Evolutionary conservation across 78 protist genomes (phyloP).

Genomic region (Guillardia theta): DNA sequence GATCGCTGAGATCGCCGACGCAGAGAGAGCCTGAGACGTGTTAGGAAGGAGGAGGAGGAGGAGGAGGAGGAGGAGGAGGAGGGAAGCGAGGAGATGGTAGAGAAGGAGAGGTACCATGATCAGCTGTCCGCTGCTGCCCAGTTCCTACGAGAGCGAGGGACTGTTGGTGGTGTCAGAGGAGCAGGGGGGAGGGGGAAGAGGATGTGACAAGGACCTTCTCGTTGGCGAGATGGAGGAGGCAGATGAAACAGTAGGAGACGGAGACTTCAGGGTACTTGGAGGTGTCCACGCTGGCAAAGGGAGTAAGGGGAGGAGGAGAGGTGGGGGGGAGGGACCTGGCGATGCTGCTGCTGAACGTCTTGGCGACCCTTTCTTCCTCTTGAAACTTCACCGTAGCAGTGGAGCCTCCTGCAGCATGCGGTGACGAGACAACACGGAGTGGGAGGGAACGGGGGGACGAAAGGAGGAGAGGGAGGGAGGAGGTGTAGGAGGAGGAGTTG

Average conservation of each 20-base stretch:
- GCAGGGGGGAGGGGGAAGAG: background rate
- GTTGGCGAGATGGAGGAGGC: conserved; percentile 93
- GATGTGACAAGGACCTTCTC: conserved; percentile 62
- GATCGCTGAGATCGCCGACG: background rate
- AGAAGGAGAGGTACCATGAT: background rate
- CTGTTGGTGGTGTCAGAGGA: background rate
- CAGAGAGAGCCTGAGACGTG: background rate
- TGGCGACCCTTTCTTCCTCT: no score
- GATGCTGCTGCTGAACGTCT: no score
- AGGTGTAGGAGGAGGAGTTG: background rate
- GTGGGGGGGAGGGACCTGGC: background rate
- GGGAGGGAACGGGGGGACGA: background rate
- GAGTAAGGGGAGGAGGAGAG: background rate
- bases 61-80: background rate
- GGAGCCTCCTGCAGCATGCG: no score
- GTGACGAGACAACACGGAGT: no score
- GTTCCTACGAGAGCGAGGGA: background rate
- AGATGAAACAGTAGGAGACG: conserved; percentile 80
- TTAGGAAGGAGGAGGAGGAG: background rate
- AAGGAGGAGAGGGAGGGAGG: background rate
- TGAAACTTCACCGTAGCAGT: no score
- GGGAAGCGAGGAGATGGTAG: background rate
- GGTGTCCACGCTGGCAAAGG: background rate
- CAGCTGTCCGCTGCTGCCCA: background rate
- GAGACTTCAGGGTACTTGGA: conserved; percentile 41